These are phyloP conservation scores for Rhodotorula toruloides DNA, from an alignment of 768 basidiomycete species.

Conservation along the genomic window DNA sequence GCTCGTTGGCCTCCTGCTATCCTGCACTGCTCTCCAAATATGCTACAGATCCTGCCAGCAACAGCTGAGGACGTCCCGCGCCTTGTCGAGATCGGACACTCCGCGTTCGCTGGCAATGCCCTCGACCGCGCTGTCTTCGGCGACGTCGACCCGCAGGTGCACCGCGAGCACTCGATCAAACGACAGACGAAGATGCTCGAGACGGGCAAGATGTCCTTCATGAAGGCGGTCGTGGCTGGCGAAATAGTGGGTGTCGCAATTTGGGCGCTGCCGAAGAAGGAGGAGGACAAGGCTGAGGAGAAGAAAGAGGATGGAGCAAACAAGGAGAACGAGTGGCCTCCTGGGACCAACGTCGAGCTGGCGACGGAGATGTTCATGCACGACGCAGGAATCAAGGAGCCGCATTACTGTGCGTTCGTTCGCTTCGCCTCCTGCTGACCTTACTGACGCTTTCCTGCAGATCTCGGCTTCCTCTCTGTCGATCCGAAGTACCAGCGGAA, in stretches of 20 bases:
- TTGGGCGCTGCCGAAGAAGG: neutral
- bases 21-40: no score
- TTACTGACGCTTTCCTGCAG: neutral
- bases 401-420: neutral
- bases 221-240: slow-evolving; percentile 1
- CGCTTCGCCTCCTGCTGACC: neutral
- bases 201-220: neutral
- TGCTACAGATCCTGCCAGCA: no score
- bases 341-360: neutral
- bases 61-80: no score
- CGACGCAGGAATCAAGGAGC: neutral
- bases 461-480: slow-evolving; percentile 1
- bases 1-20: no score
- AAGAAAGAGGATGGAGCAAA: no score
- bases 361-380: neutral
- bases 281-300: neutral
- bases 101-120: no score
- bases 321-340: neutral
- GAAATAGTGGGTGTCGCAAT: neutral
- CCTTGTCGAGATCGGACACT: no score
- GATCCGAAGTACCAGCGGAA: neutral
- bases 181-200: neutral
- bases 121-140: no score
- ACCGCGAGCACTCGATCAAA: neutral
- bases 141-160: neutral